Evolutionary conservation across 1,139 yeast species (phyloP).

Genomic region (Hyphopichia fennica): DNA sequence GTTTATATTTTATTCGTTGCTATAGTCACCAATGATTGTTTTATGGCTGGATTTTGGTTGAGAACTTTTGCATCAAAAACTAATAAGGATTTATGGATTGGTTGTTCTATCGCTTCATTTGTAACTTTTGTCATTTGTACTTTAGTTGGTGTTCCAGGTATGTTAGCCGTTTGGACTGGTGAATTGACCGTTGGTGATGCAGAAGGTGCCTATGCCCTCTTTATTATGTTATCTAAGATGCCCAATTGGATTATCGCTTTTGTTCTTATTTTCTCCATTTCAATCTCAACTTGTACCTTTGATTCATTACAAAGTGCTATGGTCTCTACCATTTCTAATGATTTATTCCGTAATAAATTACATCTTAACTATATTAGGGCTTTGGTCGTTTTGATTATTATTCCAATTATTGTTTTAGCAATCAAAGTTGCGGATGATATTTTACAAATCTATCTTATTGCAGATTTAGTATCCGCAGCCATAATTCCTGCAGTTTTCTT

Average conservation of each 20-base stretch:
- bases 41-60: slow-evolving; percentile 91
- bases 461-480: slow-evolving; percentile 84
- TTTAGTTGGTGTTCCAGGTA: slow-evolving; percentile 79
- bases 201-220: slow-evolving; percentile 67
- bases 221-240: slow-evolving; percentile 64
- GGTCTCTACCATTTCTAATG: slow-evolving; percentile 87
- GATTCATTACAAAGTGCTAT: slow-evolving; percentile 89
- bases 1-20: slow-evolving; percentile 83
- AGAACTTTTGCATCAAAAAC: slow-evolving; percentile 87
- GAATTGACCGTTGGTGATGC: slow-evolving; percentile 60
- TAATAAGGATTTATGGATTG: slow-evolving; percentile 72
- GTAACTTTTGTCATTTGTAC: slow-evolving; percentile 64
- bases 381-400: slow-evolving; percentile 73
- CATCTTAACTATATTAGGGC: slow-evolving; percentile 65
- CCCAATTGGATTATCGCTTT: slow-evolving; percentile 90
- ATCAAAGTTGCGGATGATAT: slow-evolving; percentile 77
- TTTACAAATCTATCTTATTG: slow-evolving; percentile 83
- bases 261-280: slow-evolving; percentile 69
- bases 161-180: slow-evolving; percentile 90
- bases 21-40: slow-evolving; percentile 84
- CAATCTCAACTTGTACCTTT: slow-evolving; percentile 82
- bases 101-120: slow-evolving; percentile 72
- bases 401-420: slow-evolving; percentile 85
- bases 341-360: slow-evolving; percentile 79
- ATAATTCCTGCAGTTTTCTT: slow-evolving; percentile 83